Conservation (phyloP, 2,329 filamentous ascomycete species). For the Diatrype stigma region DNA sequence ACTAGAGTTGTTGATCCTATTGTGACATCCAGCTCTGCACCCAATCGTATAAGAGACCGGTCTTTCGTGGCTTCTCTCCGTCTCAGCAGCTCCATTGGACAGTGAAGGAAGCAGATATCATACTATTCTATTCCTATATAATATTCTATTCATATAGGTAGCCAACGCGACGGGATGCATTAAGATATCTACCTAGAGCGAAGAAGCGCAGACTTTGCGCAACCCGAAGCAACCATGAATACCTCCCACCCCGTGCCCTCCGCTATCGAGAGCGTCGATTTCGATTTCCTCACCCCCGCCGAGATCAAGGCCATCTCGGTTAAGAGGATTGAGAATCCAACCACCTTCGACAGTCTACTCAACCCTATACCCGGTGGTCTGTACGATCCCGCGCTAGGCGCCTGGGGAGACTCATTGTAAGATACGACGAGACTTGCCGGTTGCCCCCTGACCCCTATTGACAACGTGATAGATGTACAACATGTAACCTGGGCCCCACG, state of each 20-base stretch:
- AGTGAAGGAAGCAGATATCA: too few species aligned
- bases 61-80: neutral
- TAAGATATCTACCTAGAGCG: neutral
- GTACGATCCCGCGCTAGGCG: slow-evolving; percentile 87
- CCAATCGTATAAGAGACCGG: neutral
- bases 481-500: slow-evolving; percentile 78
- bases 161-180: neutral
- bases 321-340: slow-evolving; percentile 87
- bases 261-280: slow-evolving; percentile 81
- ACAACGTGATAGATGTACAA: slow-evolving; percentile 65
- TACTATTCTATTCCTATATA: too few species aligned
- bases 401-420: slow-evolving; percentile 81
- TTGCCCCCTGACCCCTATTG: slow-evolving; percentile 5
- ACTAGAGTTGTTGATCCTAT: neutral
- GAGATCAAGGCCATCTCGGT: slow-evolving; percentile 90
- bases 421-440: slow-evolving; percentile 25
- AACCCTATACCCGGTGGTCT: slow-evolving; percentile 88
- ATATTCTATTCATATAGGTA: neutral
- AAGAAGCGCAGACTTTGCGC: slow-evolving; percentile 2
- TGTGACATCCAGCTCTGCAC: neutral
- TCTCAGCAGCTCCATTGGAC: neutral
- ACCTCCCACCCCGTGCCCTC: slow-evolving; percentile 79
- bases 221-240: slow-evolving; percentile 48
- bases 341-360: slow-evolving; percentile 87
- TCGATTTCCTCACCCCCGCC: slow-evolving; percentile 73